Base-by-base conservation (phyloP, 2,329 filamentous ascomycete species). In the Aplosporella prunicola region DNA sequence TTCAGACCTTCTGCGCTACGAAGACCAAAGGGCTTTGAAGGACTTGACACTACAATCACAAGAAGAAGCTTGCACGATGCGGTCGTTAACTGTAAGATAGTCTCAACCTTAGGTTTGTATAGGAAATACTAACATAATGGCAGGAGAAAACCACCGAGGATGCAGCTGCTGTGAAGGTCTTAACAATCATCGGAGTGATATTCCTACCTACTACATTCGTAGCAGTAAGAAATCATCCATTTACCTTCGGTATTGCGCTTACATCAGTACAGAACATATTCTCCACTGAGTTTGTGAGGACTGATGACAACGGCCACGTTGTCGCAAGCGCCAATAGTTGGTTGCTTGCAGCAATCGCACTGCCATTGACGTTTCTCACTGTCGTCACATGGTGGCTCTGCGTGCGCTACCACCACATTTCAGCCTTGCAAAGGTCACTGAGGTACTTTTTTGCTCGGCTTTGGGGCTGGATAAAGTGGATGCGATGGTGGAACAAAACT, bases 1-100 rank as follows among this genome's bases (percentile, higher is more conserved):
- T 8, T 44, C 42, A 8, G 39, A 42, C 20, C 27, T 44, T 2
- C 27, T 44, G 11, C 28, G 15, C 9, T 44, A 44, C 18, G 42
- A 44, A 15, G 40, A 44, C 8, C 35, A 35, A 11, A 23, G 18
- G 20, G 35, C 35, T 1, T 22, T 44, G 26, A 39, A 36, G 24
- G 27, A 31, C 10, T 25, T 44, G 3, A 35, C 27, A 9, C 15
- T 20, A 4, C 25, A 37, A 8, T 30, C 34, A 5, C 26, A 30
- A 14, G 9, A 5, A 7, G 34, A 37, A n/a, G 30, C 13, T 5
- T 10, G 11, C 5, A 37, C 27, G 4, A 30, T 37, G 34, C 18
- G 14, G 4, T 17, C 20, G 5, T 15, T 37, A 2, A 20, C 42
- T 10, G 42, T 44, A 34, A 9, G 35, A 9, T 5, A 11, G n/a